Conservation (phyloP, 2,329 filamentous ascomycete species). For the Colletotrichum gloeosporioides region DNA sequence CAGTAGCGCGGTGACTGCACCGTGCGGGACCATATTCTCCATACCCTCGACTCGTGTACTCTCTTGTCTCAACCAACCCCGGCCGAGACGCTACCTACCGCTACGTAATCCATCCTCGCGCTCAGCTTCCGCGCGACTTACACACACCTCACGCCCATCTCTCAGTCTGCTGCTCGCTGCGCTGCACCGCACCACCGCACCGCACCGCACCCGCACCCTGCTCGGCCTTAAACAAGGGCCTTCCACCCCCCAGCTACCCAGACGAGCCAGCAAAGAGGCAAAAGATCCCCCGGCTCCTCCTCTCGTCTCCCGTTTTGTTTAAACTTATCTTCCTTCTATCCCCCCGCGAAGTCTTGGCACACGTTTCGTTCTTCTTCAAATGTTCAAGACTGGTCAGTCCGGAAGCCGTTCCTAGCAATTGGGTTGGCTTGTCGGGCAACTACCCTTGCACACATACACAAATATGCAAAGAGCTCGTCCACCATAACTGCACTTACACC, state of each 20-base stretch:
- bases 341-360: slow-evolving; percentile 22
- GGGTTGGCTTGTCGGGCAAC: slow-evolving; percentile 20
- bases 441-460: slow-evolving; percentile 13
- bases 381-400: slow-evolving; percentile 21
- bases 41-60: slow-evolving; percentile 22
- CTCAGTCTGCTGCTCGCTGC: neutral
- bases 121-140: slow-evolving; percentile 21
- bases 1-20: slow-evolving; percentile 16
- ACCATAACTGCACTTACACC: slow-evolving; percentile 23
- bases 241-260: slow-evolving; percentile 15
- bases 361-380: slow-evolving; percentile 21
- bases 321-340: slow-evolving; percentile 22
- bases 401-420: slow-evolving; percentile 21
- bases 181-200: slow-evolving; percentile 1
- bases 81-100: slow-evolving; percentile 23
- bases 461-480: slow-evolving; percentile 21
- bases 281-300: slow-evolving; percentile 18
- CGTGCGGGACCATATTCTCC: slow-evolving; percentile 10
- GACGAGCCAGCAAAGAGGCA: slow-evolving; percentile 18
- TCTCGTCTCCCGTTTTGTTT: slow-evolving; percentile 20
- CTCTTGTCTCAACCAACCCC: slow-evolving; percentile 22
- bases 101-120: slow-evolving; percentile 23
- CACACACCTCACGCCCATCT: slow-evolving; percentile 4
- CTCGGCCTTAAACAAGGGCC: slow-evolving; percentile 20
- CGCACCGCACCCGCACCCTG: slow-evolving; percentile 14